phyloP scores from a whole-genome alignment of 2,329 filamentous ascomycete species.

The Dendryphion nanum region DNA sequence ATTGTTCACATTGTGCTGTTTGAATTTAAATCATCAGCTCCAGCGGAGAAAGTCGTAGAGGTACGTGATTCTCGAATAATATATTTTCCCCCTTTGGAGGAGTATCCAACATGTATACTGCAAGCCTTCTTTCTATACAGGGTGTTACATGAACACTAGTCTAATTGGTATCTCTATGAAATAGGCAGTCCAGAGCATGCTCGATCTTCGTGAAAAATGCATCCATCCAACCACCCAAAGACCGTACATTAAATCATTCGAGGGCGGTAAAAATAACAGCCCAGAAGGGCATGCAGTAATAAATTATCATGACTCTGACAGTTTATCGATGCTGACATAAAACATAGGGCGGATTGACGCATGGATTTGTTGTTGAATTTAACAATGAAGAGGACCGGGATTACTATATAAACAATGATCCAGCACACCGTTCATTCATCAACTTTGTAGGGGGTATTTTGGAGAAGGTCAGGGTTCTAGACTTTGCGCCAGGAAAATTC shows the following conservation, averaged over 20 bases:
- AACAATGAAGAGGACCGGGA: constrained; percentile 61
- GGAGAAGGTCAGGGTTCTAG: constrained; percentile 57
- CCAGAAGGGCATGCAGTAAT: constrained; percentile 48
- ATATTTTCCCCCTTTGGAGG: too few species aligned
- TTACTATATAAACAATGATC: constrained; percentile 67
- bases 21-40: constrained; percentile 57
- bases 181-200: constrained; percentile 58
- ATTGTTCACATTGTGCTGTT: constrained; percentile 70
- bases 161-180: constrained; percentile 9
- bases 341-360: constrained; percentile 58
- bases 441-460: constrained; percentile 49
- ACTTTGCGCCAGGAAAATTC: constrained; percentile 58
- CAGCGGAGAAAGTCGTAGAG: constrained; percentile 52
- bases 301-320: neutral
- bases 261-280: constrained; percentile 62
- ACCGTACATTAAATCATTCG: constrained; percentile 59
- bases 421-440: constrained; percentile 62
- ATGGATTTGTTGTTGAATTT: constrained; percentile 70
- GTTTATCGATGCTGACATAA: neutral
- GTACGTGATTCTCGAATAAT: constrained; percentile 43
- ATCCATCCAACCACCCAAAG: constrained; percentile 57
- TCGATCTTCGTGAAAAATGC: constrained; percentile 58
- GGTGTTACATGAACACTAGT: constrained; percentile 4
- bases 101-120: neutral
- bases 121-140: too few species aligned